These are phyloP conservation scores for Triticum aestivum DNA, from an alignment of 176 grass and related monocot species.

Conservation along the genomic window IWGSC_CS_RefSeq_v2.1 NC_057809.1:545151873-545152372, in stretches of 20 bases:
- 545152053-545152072: background rate
- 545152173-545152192: slow-evolving; percentile 1
- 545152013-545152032: background rate
- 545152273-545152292: slow-evolving; percentile 52
- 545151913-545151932: background rate
- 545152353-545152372: slow-evolving; percentile 33
- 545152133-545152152: background rate
- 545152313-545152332: slow-evolving; percentile 65
- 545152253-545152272: slow-evolving; percentile 76
- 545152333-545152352: slow-evolving; percentile 62
- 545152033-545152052: background rate
- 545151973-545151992: background rate
- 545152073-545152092: background rate
- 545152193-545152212: background rate
- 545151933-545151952: background rate
- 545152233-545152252: background rate
- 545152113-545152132: background rate
- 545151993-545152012: background rate
- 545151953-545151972: background rate
- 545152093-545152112: background rate
- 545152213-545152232: background rate
- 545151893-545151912: background rate
- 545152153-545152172: background rate
- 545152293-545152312: slow-evolving; percentile 62
- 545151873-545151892: background rate